Percentiles rank a stretch among this genome's conserved stretches.
Evolutionary conservation across 805 yeast genomes (phyloP).

Genomic region (Yamadazyma laniorum): DNA sequence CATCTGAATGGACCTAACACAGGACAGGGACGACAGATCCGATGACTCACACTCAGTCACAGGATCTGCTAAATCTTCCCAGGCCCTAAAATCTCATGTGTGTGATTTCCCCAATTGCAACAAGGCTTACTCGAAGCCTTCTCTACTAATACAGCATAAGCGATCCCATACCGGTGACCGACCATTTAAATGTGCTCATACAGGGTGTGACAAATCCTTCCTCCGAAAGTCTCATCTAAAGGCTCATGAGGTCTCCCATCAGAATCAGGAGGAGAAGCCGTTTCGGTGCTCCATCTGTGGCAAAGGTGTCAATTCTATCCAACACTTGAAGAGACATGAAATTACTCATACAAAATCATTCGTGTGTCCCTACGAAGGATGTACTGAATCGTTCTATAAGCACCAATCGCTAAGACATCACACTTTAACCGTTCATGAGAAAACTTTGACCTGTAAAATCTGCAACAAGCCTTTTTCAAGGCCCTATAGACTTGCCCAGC

Average conservation of each 20-base stretch:
- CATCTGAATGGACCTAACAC: too few relatives aligned
- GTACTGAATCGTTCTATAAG: slow-evolving; percentile 67
- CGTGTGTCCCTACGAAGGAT: slow-evolving; percentile 57
- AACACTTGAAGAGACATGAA: slow-evolving; percentile 82
- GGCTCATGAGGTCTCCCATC: slow-evolving; percentile 71
- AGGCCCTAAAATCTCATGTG: slow-evolving; percentile 29
- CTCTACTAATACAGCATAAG: slow-evolving; percentile 76
- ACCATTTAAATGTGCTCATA: slow-evolving; percentile 62
- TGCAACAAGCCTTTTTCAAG: slow-evolving; percentile 67
- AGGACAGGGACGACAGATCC: too few relatives aligned
- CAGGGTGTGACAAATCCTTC: slow-evolving; percentile 62
- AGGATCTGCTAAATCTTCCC: too few relatives aligned
- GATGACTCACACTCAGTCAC: too few relatives aligned
- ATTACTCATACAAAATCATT: slow-evolving; percentile 71
- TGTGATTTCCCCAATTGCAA: slow-evolving; percentile 54
- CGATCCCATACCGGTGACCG: slow-evolving; percentile 78
- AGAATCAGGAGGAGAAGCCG: slow-evolving; percentile 54
- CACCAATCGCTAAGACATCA: slow-evolving; percentile 78
- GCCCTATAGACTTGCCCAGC: slow-evolving; percentile 65
- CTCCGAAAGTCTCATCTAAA: slow-evolving; percentile 75
- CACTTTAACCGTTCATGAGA: slow-evolving; percentile 57
- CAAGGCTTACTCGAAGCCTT: slow-evolving; percentile 78
- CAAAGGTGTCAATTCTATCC: slow-evolving; percentile 76
- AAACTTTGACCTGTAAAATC: slow-evolving; percentile 51
- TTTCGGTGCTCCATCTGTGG: slow-evolving; percentile 71